Evolutionary conservation across 495 filamentous ascomycete species (phyloP).

Genomic region (Trichoderma virens): DNA sequence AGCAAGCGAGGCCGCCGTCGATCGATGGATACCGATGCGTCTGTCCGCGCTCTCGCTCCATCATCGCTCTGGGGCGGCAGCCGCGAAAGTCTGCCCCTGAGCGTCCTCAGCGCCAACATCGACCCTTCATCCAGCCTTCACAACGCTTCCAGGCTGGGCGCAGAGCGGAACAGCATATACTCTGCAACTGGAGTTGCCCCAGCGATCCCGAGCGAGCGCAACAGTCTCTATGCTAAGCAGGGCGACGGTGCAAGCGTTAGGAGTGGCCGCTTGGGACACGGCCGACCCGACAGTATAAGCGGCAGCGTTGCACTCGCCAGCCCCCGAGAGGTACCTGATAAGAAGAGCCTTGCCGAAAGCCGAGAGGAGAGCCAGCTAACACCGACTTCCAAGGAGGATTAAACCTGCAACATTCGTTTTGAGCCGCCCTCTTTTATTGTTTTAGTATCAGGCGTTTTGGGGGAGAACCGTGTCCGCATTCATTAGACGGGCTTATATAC

Average conservation of each 20-base stretch:
- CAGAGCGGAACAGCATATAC: slow-evolving; percentile 81
- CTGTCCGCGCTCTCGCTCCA: slow-evolving; percentile 83
- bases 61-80: slow-evolving; percentile 89
- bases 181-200: slow-evolving; percentile 66
- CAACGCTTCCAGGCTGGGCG: slow-evolving; percentile 55
- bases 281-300: slow-evolving; percentile 71
- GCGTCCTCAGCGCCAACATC: slow-evolving; percentile 73
- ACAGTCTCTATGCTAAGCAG: slow-evolving; percentile 75
- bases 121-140: slow-evolving; percentile 37
- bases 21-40: slow-evolving; percentile 92
- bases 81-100: slow-evolving; percentile 78
- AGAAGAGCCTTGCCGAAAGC: neutral
- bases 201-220: slow-evolving; percentile 61
- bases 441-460: slow-evolving; percentile 1
- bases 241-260: slow-evolving; percentile 74
- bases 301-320: slow-evolving; percentile 58
- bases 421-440: neutral
- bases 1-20: slow-evolving; percentile 83
- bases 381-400: slow-evolving; percentile 1
- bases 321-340: slow-evolving; percentile 33
- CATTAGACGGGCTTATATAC: neutral
- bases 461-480: neutral
- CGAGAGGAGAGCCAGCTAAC: neutral
- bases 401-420: neutral
- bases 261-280: slow-evolving; percentile 69